Evolutionary conservation across 1,284 basidiomycete species (phyloP), one percentile per base, ranked within the genome.

Genomic region (Cutaneotrichosporon dermatis): DNA sequence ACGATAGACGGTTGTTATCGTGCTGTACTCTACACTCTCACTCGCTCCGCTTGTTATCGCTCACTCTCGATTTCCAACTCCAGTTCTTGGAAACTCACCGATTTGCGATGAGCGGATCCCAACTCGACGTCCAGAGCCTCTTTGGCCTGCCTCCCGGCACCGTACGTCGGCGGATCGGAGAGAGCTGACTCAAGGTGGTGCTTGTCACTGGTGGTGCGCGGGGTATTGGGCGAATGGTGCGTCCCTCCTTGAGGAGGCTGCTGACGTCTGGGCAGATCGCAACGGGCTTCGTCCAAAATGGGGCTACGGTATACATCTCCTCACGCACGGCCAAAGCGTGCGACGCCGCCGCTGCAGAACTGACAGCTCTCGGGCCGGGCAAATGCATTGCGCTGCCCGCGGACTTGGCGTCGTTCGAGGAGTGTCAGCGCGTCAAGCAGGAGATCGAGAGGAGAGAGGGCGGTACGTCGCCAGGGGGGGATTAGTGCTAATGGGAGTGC

Each of bases 361-460:
- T 87, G 54, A 83, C 78, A 61, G 70, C 73, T 16, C 74, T 82
- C 35, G 84, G 84, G 0, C 80, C 81, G 1, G 84, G 85, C 8
- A 69, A 61, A 16, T 86, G 84, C 64, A 70, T 83, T 40, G 68
- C 84, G 2, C 72, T 87, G 37, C 81, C 83, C 0, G 84, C 83
- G 0, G 82, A 87, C 68, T 69, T 87, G 62, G 82, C 83, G 64
- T 81, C 81, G 64, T 70, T 80, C 44, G 79, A 81, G 10, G 83
- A 85, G 51, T 82, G 84, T 36, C 80, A 83, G 45, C 66, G 77
- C 55, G 75, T 86, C 10, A 83, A 81, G 4, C 66, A 75, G 54
- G 82, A 82, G 67, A 66, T 86, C 16, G 66, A 75, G 44, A 73
- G 75, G 46, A 75, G 72, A 66, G 85, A 86, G 72, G 76, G 77